Evolutionary conservation across 192 early-diverging fungal species (phyloP), one percentile per base, ranked within the genome.

Genomic region (Lobosporangium transversale): DNA sequence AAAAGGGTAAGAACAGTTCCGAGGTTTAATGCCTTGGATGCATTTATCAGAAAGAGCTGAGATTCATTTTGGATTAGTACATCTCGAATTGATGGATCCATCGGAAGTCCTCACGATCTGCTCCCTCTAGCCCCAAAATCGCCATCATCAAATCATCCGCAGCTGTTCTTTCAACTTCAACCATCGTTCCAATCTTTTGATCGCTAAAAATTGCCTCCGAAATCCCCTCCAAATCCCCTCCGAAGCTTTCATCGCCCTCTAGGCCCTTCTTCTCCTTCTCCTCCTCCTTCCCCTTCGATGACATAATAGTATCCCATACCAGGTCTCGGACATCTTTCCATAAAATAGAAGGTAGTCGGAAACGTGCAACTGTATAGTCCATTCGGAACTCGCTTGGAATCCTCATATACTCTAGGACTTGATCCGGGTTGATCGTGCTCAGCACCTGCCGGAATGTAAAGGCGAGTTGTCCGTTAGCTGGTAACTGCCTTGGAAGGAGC

Each of bases 391-490:
- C 53, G 27, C 73, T 76, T 12, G 63, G 63, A 17, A 67, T 66
- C 5, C 47, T 49, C 55, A 60, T 58, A 27, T 76, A 76, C 58
- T 76, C 71, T 9, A 49, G 61, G 2, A 67, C 64, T 31, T 67
- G 56, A 15, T 62, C 58, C 1, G 64, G 53, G 0, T 49, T n/a
- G 3, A 35, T 48, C 6, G 51, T 58, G 43, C 64, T 76, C 64
- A 76, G 55, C 27, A 76, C 58, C 21, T 76, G 62, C 2, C 71
- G 56, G 45, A 76, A 67, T 4, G 71, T 66, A n/a, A 76, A 76
- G 3, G 71, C 30, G 6, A 76, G 15, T 50, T 62, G 64, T 18
- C 71, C 71, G 33, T 76, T 76, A 17, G 64, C 71, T 27, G 71
- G 71, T 4, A 76, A 45, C 30, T 40, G 27, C 52, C 32, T 48